phyloP scores from a whole-genome alignment of 73 alveolate species.

The Uronychia setigera region DNA sequence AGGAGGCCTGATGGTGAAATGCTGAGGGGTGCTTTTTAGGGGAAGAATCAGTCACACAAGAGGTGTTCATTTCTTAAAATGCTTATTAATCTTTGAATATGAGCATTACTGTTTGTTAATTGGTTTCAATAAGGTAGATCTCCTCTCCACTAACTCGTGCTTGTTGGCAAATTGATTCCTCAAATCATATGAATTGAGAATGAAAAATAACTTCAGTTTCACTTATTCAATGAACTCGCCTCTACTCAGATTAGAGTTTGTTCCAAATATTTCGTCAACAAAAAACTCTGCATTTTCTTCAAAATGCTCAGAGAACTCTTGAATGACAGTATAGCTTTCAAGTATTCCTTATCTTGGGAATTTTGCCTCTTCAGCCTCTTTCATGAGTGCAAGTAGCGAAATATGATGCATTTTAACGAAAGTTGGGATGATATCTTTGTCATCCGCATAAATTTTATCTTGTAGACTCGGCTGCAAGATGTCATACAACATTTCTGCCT shows the following conservation, averaged over 20 bases:
- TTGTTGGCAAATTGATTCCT: not conserved
- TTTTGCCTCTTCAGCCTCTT: not conserved
- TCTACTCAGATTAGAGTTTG: not conserved
- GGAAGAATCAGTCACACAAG: too few relatives aligned
- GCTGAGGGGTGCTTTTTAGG: too few relatives aligned
- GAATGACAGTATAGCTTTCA: not conserved
- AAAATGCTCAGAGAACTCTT: not conserved
- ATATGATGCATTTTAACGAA: not conserved
- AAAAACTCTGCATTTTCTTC: not conserved
- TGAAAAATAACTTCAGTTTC: not conserved
- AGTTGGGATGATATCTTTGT: not conserved
- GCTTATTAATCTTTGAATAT: too few relatives aligned
- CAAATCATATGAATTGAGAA: not conserved
- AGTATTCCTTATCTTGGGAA: not conserved
- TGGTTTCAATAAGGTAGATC: too few relatives aligned
- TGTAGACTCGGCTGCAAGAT: not conserved
- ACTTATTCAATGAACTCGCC: not conserved
- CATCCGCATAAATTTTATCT: not conserved
- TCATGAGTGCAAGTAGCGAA: not conserved
- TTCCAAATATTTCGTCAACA: not conserved
- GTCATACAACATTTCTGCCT: not conserved
- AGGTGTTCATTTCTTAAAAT: too few relatives aligned
- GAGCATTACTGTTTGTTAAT: too few relatives aligned
- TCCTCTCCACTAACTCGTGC: not conserved
- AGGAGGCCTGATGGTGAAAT: too few relatives aligned